phyloP scores from a whole-genome alignment of 2,329 filamentous ascomycete genomes.

The Talaromyces sp. region DNA sequence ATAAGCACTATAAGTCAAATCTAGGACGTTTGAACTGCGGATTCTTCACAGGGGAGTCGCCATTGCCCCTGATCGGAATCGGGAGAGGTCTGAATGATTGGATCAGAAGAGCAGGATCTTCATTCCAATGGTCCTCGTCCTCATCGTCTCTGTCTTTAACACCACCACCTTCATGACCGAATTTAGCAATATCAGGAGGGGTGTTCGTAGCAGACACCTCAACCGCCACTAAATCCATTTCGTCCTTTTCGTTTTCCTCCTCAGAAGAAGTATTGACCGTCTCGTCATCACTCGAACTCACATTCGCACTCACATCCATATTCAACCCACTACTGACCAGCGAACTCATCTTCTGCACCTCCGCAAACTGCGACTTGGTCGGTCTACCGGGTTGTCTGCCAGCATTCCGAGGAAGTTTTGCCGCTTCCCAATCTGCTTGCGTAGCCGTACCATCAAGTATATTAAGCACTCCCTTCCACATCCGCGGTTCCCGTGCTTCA shows the following conservation, averaged over 20 bases:
- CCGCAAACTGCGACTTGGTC: conserved; percentile 23
- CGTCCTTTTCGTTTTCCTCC: not conserved
- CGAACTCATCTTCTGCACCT: conserved; percentile 35
- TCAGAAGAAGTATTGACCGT: conserved; percentile 10
- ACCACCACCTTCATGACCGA: not conserved
- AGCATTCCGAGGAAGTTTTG: conserved; percentile 25
- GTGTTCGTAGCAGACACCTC: not conserved
- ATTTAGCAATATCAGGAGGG: not conserved
- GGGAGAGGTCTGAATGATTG: not conserved
- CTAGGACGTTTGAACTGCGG: conserved; percentile 8
- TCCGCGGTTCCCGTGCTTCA: conserved; percentile 40
- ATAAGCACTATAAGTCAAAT: not conserved
- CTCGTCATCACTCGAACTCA: conserved; percentile 21
- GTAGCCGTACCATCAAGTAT: conserved; percentile 36
- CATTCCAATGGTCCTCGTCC: not conserved
- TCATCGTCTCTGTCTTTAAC: not conserved
- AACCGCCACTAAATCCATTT: not conserved
- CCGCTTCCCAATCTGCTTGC: conserved; percentile 14
- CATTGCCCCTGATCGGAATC: not conserved
- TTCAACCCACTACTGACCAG: conserved; percentile 35
- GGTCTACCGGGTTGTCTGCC: conserved; percentile 24
- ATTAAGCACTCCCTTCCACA: conserved; percentile 45
- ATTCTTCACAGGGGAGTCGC: not conserved
- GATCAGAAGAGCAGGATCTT: not conserved
- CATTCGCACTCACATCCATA: conserved; percentile 23